Percentiles rank a stretch among this genome's conserved stretches.
Conservation (phyloP, 371 early-diverging fungal species). For the Sporodiniella umbellata region DNA sequence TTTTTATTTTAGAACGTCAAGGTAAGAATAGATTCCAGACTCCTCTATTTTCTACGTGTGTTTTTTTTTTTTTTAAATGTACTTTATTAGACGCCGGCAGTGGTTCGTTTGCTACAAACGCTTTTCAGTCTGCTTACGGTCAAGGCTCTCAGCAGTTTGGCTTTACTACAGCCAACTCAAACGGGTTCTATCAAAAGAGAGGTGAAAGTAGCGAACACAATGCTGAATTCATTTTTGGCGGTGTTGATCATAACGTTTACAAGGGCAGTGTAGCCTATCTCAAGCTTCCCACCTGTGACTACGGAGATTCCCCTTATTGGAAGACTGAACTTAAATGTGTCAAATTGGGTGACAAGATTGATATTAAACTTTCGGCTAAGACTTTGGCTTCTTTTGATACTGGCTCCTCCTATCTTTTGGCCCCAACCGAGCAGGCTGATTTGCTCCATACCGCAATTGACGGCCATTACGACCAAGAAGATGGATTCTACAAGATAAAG, state of each 20-base stretch:
- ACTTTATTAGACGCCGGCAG: not conserved
- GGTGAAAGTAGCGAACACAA: constrained; percentile 23
- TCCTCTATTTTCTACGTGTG: not conserved
- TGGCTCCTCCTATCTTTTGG: constrained; percentile 29
- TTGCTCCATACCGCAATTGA: constrained; percentile 39
- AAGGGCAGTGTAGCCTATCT: constrained; percentile 41
- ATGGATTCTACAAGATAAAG: constrained; percentile 22
- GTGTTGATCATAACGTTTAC: constrained; percentile 40
- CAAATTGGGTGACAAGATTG: constrained; percentile 31
- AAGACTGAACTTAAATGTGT: constrained; percentile 40
- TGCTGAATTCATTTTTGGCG: constrained; percentile 44
- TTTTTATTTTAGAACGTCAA: constrained; percentile 14
- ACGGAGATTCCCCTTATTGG: constrained; percentile 41
- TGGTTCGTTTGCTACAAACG: constrained; percentile 35
- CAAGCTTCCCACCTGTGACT: constrained; percentile 39
- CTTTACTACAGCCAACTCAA: constrained; percentile 11
- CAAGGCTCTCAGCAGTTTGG: constrained; percentile 33
- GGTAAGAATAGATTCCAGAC: constrained; percentile 20
- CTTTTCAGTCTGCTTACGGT: constrained; percentile 28
- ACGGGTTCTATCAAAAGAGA: constrained; percentile 36
- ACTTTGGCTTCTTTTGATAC: constrained; percentile 35
- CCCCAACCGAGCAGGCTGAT: constrained; percentile 37
- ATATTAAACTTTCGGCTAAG: constrained; percentile 35
- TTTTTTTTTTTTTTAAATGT: constrained; percentile 1
- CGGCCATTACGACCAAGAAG: constrained; percentile 22